These are phyloP conservation scores for Kodamaea sp. DNA, from an alignment of 1,139 yeast genomes.

Conservation along the genomic window DNA sequence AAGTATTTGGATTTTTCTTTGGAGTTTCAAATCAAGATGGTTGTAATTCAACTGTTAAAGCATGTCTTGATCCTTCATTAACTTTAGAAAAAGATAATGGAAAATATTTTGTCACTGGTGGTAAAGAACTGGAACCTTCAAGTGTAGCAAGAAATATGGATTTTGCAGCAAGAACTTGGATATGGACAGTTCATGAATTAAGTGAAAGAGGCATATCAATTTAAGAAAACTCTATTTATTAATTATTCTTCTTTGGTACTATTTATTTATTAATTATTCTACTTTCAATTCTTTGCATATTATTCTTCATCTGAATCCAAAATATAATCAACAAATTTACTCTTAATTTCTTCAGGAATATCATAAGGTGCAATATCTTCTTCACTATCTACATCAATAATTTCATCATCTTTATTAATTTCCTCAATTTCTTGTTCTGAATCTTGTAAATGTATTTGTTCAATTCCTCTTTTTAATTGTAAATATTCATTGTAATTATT, in stretches of 20 bases:
- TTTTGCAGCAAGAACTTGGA: slow-evolving; percentile 71
- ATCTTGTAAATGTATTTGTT: neutral
- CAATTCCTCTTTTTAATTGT: slow-evolving; percentile 1
- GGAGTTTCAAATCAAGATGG: slow-evolving; percentile 77
- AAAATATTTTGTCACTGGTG: slow-evolving; percentile 60
- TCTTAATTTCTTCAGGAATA: slow-evolving; percentile 11
- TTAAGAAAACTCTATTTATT: slow-evolving; percentile 1
- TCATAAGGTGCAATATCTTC: slow-evolving; percentile 14
- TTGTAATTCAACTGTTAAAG: slow-evolving; percentile 58
- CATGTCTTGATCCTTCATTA: slow-evolving; percentile 56
- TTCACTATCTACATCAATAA: slow-evolving; percentile 14
- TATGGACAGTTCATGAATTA: slow-evolving; percentile 72
- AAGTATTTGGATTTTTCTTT: slow-evolving; percentile 59
- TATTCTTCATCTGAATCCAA: neutral
- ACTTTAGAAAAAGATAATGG: slow-evolving; percentile 60
- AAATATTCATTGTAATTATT: slow-evolving; percentile 9
- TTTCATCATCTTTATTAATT: slow-evolving; percentile 3
- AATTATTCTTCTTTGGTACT: slow-evolving; percentile 1
- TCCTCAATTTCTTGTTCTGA: slow-evolving; percentile 1
- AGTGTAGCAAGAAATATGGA: slow-evolving; percentile 55
- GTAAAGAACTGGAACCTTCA: slow-evolving; percentile 53
- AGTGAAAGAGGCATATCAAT: slow-evolving; percentile 42
- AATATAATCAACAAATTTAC: slow-evolving; percentile 1
- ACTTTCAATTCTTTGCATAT: neutral
- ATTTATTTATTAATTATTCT: neutral